Percentiles rank a stretch among this genome's conserved stretches.
These are phyloP conservation scores for Plectosphaerella sp. DNA, from an alignment of 2,329 filamentous ascomycete species.

Conservation along the genomic window DNA sequence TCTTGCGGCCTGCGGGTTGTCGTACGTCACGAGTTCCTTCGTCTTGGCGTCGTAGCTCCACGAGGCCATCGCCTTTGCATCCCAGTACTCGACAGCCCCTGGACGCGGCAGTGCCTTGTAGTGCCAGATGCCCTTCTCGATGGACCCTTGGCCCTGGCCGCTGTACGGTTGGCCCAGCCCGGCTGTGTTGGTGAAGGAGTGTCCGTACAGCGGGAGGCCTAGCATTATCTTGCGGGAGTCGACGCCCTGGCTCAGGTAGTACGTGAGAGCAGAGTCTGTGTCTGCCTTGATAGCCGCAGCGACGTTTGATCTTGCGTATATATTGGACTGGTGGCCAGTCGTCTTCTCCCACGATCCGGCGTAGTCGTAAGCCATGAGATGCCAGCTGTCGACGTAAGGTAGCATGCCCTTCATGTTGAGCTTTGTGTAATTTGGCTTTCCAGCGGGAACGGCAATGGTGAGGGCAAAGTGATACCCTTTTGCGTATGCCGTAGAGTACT, in stretches of 20 bases:
- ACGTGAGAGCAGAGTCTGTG: conserved; percentile 59
- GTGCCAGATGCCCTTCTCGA: conserved; percentile 63
- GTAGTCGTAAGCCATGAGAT: conserved; percentile 67
- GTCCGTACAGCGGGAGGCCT: conserved; percentile 75
- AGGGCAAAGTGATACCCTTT: conserved; percentile 44
- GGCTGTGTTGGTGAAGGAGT: conserved; percentile 64
- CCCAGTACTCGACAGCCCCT: conserved; percentile 51
- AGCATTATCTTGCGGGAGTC: conserved; percentile 62
- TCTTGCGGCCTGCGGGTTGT: conserved; percentile 52
- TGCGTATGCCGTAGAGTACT: conserved; percentile 30
- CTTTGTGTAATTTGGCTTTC: conserved; percentile 40
- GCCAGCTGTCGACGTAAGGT: conserved; percentile 52
- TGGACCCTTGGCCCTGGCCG: conserved; percentile 56
- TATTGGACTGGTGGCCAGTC: conserved; percentile 66
- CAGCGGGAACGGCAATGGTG: conserved; percentile 46
- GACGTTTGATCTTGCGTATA: conserved; percentile 44
- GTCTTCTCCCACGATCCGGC: conserved; percentile 61
- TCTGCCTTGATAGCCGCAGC: conserved; percentile 62
- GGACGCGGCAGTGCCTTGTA: conserved; percentile 66
- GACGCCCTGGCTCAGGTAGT: conserved; percentile 59
- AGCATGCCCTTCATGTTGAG: conserved; percentile 53
- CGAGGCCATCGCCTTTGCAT: conserved; percentile 56
- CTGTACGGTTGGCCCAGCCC: conserved; percentile 61
- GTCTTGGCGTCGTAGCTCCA: conserved; percentile 62
- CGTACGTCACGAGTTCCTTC: conserved; percentile 66